phyloP scores from a whole-genome alignment of 768 basidiomycete species.

The Kwoniella sp. region DNA sequence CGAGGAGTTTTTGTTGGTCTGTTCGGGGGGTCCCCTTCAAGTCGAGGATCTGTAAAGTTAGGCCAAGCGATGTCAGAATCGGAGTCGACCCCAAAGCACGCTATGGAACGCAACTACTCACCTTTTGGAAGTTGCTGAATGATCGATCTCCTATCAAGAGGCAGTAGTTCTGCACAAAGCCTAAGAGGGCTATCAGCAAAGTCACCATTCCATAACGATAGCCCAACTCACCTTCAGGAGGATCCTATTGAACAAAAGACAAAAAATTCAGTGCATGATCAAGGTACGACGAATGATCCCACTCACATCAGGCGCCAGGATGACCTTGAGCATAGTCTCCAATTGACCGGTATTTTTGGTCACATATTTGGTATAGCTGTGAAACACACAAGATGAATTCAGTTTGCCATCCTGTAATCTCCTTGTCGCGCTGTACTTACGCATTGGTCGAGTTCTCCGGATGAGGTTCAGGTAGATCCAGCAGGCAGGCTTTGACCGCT shows the following conservation, averaged over 20 bases:
- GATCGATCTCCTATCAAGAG: slow-evolving; percentile 91
- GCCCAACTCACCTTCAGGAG: slow-evolving; percentile 64
- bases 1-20: slow-evolving; percentile 85
- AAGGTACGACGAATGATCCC: background rate
- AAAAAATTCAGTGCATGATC: background rate
- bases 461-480: slow-evolving; percentile 72
- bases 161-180: slow-evolving; percentile 93
- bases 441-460: slow-evolving; percentile 49
- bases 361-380: slow-evolving; percentile 78
- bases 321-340: slow-evolving; percentile 91
- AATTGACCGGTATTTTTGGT: slow-evolving; percentile 76
- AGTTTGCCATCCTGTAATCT: background rate
- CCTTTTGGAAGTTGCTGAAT: slow-evolving; percentile 98
- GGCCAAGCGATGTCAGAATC: too few species aligned
- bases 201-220: background rate
- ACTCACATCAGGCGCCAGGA: slow-evolving; percentile 85
- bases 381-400: background rate
- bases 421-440: slow-evolving; percentile 28
- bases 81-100: too few species aligned
- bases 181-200: slow-evolving; percentile 16
- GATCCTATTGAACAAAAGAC: slow-evolving; percentile 63
- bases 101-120: slow-evolving; percentile 45
- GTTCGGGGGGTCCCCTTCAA: slow-evolving; percentile 85
- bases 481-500: slow-evolving; percentile 75
- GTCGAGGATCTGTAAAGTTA: slow-evolving; percentile 74